Percentiles rank a stretch among this genome's conserved stretches.
These are phyloP conservation scores for Lyophyllum semitale DNA, from an alignment of 768 basidiomycete species.

Conservation along the genomic window DNA sequence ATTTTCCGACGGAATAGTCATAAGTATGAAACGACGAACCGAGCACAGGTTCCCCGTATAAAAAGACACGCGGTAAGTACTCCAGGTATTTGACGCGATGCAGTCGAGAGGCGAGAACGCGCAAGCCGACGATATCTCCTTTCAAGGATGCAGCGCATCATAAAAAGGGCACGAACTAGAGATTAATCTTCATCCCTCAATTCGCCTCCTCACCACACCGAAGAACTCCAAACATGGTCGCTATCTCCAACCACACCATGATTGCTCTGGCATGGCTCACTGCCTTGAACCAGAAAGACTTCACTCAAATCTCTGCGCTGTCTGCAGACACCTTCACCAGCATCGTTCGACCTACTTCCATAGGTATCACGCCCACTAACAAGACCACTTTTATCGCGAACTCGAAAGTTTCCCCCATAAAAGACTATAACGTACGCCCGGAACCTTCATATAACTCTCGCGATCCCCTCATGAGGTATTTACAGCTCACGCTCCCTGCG, in stretches of 20 bases:
- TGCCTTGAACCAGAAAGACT: constrained; percentile 6
- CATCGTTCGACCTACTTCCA: constrained; percentile 8
- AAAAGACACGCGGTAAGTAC: too few species aligned
- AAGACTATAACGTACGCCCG: constrained; percentile 6
- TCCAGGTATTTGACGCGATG: too few species aligned
- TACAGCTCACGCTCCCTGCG: constrained; percentile 10
- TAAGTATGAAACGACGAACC: too few species aligned
- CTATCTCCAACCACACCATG: constrained; percentile 11
- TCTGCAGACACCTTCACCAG: constrained; percentile 12
- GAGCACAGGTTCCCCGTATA: too few species aligned
- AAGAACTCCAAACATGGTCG: constrained; percentile 4
- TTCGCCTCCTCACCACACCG: not conserved
- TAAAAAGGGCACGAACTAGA: not conserved
- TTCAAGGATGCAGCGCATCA: not conserved
- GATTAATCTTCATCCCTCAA: not conserved
- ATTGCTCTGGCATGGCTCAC: constrained; percentile 13
- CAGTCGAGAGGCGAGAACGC: too few species aligned
- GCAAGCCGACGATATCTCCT: not conserved
- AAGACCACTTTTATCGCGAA: constrained; percentile 6
- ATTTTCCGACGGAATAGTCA: too few species aligned
- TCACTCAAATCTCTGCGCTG: constrained; percentile 7
- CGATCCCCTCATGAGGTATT: not conserved
- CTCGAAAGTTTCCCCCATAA: constrained; percentile 1
- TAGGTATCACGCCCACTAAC: not conserved
- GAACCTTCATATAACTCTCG: not conserved